Base-by-base conservation (phyloP, 2,329 filamentous ascomycete species). In the Neofusicoccum ribis region DNA sequence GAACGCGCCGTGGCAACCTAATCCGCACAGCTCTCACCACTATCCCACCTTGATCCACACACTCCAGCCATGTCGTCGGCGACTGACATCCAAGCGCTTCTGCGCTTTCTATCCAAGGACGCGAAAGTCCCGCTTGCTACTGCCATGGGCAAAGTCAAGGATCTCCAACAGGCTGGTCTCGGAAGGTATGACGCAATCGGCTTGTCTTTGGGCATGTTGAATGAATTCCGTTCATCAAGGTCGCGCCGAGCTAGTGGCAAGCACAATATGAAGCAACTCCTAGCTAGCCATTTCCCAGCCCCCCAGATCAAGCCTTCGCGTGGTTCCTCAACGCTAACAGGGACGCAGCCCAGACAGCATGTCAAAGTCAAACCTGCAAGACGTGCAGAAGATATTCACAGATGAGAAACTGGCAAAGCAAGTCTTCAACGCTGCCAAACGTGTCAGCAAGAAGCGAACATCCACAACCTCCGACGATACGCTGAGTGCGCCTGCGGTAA, bases 81-180 rank as follows among this genome's bases (percentile, higher is more conserved):
- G 37, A 69, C 71, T 17, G 76, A 81, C 49, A 69, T 83, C 5
- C 81, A 84, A 71, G 69, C 74, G 14, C 72, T 88, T 14, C 76
- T 88, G 39, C 83, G 85, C 12, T 88, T 88, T 68, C 76, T 88
- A 27, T 83, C 83, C 1, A 82, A 86, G 73, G 85, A 88, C 69
- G 81, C 81, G 36, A 87, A 86, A 70, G 68, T 88, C 0, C 83
- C 86, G 2, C 76, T 88, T 5, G 81, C 82, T 3, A 75, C 78
- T 34, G 85, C 85, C 11, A 83, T 88, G 73, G 72, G 78, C 63
- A 86, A 86, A 70, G 78, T 85, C 63, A 83, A 83, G 67, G 79
- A 81, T n/a, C 78, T 88, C 9, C 82, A 85, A 70, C 77, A 78
- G 61, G 81, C 80, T 23, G 76, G 79, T 64, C 75, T 87, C 23